These are phyloP conservation scores for Aspergillus floridensis DNA, from an alignment of 2,329 filamentous ascomycete species.

Conservation along the genomic window DNA sequence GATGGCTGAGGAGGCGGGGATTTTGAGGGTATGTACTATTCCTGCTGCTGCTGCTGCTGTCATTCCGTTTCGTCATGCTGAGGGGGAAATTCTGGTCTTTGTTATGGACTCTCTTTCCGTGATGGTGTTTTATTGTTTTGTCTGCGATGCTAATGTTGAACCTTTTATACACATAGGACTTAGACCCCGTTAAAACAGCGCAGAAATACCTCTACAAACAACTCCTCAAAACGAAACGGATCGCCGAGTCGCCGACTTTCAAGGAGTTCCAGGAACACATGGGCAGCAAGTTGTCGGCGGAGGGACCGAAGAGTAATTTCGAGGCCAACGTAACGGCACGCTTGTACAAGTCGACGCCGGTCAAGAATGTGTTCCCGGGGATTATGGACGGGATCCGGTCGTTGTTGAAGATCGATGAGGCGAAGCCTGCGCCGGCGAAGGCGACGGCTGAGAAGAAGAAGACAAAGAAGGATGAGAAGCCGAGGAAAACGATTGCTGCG, in stretches of 20 bases:
- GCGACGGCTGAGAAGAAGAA: background rate
- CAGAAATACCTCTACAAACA: conserved; percentile 57
- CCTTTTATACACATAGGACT: conserved; percentile 33
- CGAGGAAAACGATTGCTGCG: conserved; percentile 5
- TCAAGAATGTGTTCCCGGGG: conserved; percentile 53
- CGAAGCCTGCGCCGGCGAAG: conserved; percentile 11
- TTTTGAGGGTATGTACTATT: conserved; percentile 50
- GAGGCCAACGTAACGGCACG: conserved; percentile 58
- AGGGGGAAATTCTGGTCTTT: too few relatives aligned
- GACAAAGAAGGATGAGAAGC: background rate
- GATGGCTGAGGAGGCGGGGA: conserved; percentile 54
- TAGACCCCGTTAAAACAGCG: conserved; percentile 52
- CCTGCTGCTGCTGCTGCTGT: too few relatives aligned
- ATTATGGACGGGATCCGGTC: conserved; percentile 43
- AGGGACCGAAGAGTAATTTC: conserved; percentile 44
- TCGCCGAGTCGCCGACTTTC: conserved; percentile 52
- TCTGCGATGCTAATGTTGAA: conserved; percentile 6
- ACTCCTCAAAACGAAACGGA: conserved; percentile 56
- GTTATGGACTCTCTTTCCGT: too few relatives aligned
- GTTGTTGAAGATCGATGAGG: conserved; percentile 36
- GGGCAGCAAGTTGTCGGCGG: conserved; percentile 30
- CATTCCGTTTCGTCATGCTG: too few relatives aligned
- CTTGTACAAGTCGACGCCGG: conserved; percentile 59
- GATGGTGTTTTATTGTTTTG: too few relatives aligned
- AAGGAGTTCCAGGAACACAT: conserved; percentile 39